Base-by-base conservation (phyloP, 495 filamentous ascomycete genomes). In the Sphaerosporella brunnea region DNA sequence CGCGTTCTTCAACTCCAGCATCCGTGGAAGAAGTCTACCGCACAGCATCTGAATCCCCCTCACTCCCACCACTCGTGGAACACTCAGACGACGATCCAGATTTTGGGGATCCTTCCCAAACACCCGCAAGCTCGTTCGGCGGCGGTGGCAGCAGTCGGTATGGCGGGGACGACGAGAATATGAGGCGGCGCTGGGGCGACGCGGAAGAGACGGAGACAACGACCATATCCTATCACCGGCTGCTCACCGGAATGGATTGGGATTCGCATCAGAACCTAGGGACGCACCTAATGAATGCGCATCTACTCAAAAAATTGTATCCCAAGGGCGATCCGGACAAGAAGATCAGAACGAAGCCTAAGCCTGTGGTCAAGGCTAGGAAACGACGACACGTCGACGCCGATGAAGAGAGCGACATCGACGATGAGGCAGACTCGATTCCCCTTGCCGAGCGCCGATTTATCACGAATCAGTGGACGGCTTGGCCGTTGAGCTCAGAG, bases 231-330 rank as follows among this genome's bases (percentile, higher is more conserved):
- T 43, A 8, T 10, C n/a, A 16, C 3, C 18, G 39, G 5, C 19
- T 43, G 4, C 10, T 43, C 20, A 16, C 4, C 5, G 7, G 18
- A 4, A 4, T 43, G 39, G 39, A 43, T 7, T 43, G 39, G 39
- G 10, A 43, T 11, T 8, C 25, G 28, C 43, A 46, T 46, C 5
- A n/a, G 26, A n/a, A 2, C n/a, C 25, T 46, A n/a, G 43, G 26
- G 10, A 34, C 1, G 2, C 43, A 46, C 24, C 25, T 46, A 4
- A 9, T 46, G n/a, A 32, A 46, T 32, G 43, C 43, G 3, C 43
- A 36, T 36, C 9, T 36, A n/a, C 23, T 46, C 4, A 46, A 34
- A 28, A 34, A 46, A n/a, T n/a, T n/a, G n/a, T n/a, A n/a, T n/a
- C n/a, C n/a, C n/a, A n/a, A n/a, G n/a, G n/a, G n/a, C n/a, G n/a